Evolutionary conservation across 306 rosid genomes (phyloP).

Genomic region (Glycine latifolia): DNA sequence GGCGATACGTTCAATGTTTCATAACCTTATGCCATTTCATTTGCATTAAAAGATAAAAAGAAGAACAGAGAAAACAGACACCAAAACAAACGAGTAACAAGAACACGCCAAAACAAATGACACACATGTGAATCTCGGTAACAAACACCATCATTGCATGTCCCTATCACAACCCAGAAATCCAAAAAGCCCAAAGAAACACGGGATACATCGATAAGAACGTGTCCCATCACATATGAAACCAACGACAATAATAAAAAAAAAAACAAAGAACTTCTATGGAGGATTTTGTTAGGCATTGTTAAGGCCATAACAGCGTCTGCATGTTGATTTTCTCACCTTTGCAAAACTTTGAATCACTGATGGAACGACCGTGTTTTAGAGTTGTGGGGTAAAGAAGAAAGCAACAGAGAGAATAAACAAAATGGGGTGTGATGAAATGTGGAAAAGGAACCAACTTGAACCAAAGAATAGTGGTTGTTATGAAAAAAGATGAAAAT

Average conservation of each 20-base stretch:
- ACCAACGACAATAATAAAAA: neutral
- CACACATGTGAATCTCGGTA: conserved; percentile 33
- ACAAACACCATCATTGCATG: conserved; percentile 15
- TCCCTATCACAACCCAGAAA: conserved; percentile 15
- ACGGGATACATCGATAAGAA: neutral
- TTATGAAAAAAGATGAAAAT: neutral
- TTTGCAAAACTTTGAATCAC: conserved; percentile 8
- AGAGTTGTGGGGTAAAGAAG: neutral
- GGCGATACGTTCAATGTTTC: conserved; percentile 29
- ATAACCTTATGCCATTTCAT: conserved; percentile 9
- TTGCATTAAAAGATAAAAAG: neutral
- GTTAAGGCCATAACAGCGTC: conserved; percentile 26
- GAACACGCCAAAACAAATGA: conserved; percentile 40
- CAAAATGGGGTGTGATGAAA: conserved; percentile 29
- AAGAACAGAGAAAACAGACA: neutral
- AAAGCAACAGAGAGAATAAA: neutral
- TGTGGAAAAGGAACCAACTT: conserved; percentile 23
- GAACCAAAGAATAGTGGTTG: neutral
- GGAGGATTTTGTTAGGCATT: neutral
- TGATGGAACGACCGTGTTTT: neutral
- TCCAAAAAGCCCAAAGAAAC: conserved; percentile 21
- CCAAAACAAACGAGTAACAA: conserved; percentile 37
- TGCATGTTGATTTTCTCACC: conserved; percentile 46
- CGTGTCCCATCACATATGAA: neutral
- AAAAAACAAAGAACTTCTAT: neutral